Conservation (phyloP, 208 protist genomes). For the Leishmania tropica region DNA sequence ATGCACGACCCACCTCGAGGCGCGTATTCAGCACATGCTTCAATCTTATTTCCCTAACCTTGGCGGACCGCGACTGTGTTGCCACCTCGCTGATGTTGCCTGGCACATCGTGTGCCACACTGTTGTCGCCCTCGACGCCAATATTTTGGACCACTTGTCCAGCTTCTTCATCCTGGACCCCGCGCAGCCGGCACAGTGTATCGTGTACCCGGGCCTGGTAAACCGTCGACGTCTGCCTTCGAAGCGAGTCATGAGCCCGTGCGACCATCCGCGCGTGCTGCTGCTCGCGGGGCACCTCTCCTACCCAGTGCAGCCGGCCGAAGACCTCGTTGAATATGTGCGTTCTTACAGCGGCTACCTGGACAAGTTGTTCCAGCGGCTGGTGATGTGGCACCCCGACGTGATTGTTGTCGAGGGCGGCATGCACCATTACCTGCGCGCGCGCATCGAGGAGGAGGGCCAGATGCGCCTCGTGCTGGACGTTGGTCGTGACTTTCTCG, state of each 20-base stretch:
- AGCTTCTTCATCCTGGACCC: conserved; percentile 14
- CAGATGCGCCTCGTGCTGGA: conserved; percentile 60
- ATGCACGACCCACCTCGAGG: conserved; percentile 17
- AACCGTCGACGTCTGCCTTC: conserved; percentile 27
- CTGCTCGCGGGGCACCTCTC: conserved; percentile 65
- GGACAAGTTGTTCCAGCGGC: conserved; percentile 75
- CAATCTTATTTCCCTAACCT: background rate
- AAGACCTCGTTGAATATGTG: conserved; percentile 62
- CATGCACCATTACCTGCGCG: conserved; percentile 82
- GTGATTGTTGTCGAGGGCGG: conserved; percentile 75
- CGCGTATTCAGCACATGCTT: conserved; percentile 2
- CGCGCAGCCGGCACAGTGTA: conserved; percentile 15
- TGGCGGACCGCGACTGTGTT: background rate
- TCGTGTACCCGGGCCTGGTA: conserved; percentile 29
- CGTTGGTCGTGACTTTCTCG: conserved; percentile 43
- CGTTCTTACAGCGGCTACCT: conserved; percentile 62
- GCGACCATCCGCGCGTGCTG: conserved; percentile 55
- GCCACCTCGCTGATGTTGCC: conserved; percentile 21
- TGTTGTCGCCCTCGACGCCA: conserved; percentile 21
- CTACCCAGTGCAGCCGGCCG: conserved; percentile 31
- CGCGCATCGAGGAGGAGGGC: conserved; percentile 44
- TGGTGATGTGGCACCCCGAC: conserved; percentile 55
- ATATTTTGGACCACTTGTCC: conserved; percentile 15
- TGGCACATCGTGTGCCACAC: conserved; percentile 30
- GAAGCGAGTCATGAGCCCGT: conserved; percentile 29